phyloP scores from a whole-genome alignment of 306 rosid genomes.

The Abrus precatorius region DNA sequence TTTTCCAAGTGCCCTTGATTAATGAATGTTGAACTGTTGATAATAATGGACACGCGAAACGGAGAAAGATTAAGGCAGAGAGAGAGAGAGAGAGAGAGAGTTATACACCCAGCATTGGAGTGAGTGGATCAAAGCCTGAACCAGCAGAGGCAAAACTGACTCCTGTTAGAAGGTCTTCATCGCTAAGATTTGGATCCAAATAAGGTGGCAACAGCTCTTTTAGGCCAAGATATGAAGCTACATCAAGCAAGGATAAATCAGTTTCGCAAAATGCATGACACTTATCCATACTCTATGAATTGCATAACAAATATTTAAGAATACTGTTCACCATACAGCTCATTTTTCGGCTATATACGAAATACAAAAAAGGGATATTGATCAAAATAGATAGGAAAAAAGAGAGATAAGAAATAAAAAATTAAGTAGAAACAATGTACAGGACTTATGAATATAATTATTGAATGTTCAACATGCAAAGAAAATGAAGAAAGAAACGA shows the following conservation, averaged over 20 bases:
- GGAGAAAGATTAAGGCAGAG: not conserved
- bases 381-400: too few relatives aligned
- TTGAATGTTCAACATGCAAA: not conserved
- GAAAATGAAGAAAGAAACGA: not conserved
- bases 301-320: too few relatives aligned
- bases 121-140: conserved; percentile 83
- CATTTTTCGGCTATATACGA: too few relatives aligned
- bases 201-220: conserved; percentile 74
- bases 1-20: conserved; percentile 10
- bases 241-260: not conserved
- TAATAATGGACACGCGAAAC: not conserved
- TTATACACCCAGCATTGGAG: conserved; percentile 59
- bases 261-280: not conserved
- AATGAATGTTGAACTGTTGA: not conserved
- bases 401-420: too few relatives aligned
- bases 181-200: conserved; percentile 66
- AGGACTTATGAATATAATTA: too few relatives aligned
- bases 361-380: too few relatives aligned
- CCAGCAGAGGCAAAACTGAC: conserved; percentile 88
- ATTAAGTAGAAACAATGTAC: too few relatives aligned
- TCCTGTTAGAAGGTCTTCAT: conserved; percentile 64
- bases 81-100: conserved; percentile 24
- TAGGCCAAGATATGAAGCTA: conserved; percentile 71
- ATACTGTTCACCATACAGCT: too few relatives aligned
- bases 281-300: too few relatives aligned